Conservation (phyloP, 192 early-diverging fungal species). For the Entophlyctis luteolus region DNA sequence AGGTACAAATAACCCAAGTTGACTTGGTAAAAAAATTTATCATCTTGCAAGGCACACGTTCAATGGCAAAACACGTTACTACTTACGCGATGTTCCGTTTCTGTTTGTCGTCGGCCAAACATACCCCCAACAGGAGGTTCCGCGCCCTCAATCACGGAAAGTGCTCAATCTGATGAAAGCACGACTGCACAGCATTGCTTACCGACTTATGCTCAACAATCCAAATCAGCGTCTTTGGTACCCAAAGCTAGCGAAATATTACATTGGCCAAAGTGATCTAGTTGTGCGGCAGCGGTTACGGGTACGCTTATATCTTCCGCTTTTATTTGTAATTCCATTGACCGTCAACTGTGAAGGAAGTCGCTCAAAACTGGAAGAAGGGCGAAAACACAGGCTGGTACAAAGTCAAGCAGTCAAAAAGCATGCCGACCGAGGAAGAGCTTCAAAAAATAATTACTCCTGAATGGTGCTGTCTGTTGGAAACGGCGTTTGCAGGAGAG, state of each 20-base stretch:
- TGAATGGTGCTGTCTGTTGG: constrained; percentile 82
- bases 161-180: constrained; percentile 81
- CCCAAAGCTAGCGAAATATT: constrained; percentile 71
- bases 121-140: constrained; percentile 90
- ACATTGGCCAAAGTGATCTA: constrained; percentile 80
- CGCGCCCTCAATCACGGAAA: constrained; percentile 89
- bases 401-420: constrained; percentile 71
- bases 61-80: constrained; percentile 80
- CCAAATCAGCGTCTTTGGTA: constrained; percentile 70
- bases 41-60: constrained; percentile 51
- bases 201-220: constrained; percentile 80
- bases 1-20: constrained; percentile 28
- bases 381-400: constrained; percentile 84
- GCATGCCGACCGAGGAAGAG: constrained; percentile 80
- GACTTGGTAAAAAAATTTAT: neutral
- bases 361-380: constrained; percentile 88
- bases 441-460: constrained; percentile 88
- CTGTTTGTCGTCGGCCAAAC: constrained; percentile 88
- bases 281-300: constrained; percentile 89
- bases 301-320: constrained; percentile 2
- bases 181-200: constrained; percentile 69
- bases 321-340: neutral
- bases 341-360: constrained; percentile 55
- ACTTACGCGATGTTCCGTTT: constrained; percentile 74
- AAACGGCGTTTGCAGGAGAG: constrained; percentile 90